Evolutionary conservation across 768 basidiomycete genomes (phyloP).

Genomic region (Vararia minispora): DNA sequence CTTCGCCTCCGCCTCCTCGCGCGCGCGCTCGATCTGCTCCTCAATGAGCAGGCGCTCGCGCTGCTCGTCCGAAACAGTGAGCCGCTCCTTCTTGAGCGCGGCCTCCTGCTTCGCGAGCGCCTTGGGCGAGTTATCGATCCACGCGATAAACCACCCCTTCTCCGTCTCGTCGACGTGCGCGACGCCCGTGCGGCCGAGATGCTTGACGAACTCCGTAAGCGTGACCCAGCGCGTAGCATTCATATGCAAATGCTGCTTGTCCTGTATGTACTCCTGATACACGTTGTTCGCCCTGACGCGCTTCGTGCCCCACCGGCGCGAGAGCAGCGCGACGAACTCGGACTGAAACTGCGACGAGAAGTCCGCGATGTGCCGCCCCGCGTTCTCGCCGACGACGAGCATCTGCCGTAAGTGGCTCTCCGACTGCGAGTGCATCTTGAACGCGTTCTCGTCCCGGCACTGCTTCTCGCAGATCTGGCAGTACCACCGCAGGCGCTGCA

Average conservation of each 20-base stretch:
- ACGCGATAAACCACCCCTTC: slow-evolving; percentile 95
- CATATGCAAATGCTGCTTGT: slow-evolving; percentile 95
- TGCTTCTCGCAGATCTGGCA: slow-evolving; percentile 99
- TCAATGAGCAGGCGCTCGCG: slow-evolving; percentile 81
- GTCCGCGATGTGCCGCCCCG: slow-evolving; percentile 83
- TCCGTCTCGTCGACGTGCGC: slow-evolving; percentile 96
- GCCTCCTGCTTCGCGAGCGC: slow-evolving; percentile 90
- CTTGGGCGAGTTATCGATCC: slow-evolving; percentile 95
- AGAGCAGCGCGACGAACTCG: slow-evolving; percentile 85
- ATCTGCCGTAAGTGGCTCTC: slow-evolving; percentile 93
- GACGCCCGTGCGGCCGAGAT: slow-evolving; percentile 76
- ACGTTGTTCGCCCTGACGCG: slow-evolving; percentile 91
- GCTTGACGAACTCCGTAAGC: slow-evolving; percentile 88
- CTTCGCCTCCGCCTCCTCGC: slow-evolving; percentile 31
- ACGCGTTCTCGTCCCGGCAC: slow-evolving; percentile 97
- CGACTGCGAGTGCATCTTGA: slow-evolving; percentile 87
- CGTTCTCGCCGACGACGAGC: slow-evolving; percentile 92
- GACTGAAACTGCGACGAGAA: slow-evolving; percentile 84
- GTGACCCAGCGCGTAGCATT: slow-evolving; percentile 98
- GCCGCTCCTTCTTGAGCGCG: slow-evolving; percentile 82
- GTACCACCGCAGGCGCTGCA: slow-evolving; percentile 94
- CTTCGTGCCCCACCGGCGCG: slow-evolving; percentile 83
- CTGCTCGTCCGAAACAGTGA: slow-evolving; percentile 88
- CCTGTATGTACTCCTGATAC: slow-evolving; percentile 95
- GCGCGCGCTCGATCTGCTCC: slow-evolving; percentile 90